Conservation (phyloP, 2,329 filamentous ascomycete genomes). For the Teratosphaeria pseudoeucalypti region DNA sequence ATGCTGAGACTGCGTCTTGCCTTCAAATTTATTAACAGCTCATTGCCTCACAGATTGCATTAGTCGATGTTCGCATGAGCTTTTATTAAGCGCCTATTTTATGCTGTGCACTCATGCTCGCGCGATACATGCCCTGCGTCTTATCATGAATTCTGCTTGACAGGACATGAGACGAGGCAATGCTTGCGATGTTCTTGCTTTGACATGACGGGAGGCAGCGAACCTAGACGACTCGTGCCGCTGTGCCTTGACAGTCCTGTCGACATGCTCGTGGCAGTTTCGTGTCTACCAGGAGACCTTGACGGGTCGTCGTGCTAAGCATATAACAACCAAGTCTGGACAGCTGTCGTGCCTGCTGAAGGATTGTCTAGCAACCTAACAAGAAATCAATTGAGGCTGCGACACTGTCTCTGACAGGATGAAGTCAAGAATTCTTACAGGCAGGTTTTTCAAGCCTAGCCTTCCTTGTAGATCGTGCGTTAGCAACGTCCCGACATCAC, state of each 20-base stretch:
- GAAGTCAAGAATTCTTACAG: not conserved
- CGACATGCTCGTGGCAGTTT: not conserved
- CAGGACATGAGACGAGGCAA: not conserved
- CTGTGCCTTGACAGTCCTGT: not conserved
- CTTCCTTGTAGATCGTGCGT: not conserved
- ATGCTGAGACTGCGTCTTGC: no score
- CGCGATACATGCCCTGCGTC: not conserved
- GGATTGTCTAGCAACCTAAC: not conserved
- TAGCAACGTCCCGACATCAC: not conserved
- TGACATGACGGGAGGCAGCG: not conserved
- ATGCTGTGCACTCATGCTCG: not conserved
- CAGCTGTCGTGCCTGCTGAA: not conserved
- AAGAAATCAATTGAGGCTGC: not conserved
- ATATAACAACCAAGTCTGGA: not conserved
- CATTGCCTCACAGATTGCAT: not conserved
- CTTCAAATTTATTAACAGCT: no score
- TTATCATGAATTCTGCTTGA: not conserved
- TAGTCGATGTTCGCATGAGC: not conserved
- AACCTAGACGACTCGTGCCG: not conserved
- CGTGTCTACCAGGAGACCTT: not conserved
- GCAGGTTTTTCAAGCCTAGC: not conserved
- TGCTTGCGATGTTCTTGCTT: not conserved
- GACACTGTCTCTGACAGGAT: not conserved
- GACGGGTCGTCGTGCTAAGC: not conserved
- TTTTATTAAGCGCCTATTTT: not conserved